Evolutionary conservation across 75 land plant species (phyloP), one percentile per base, ranked within the genome.

Genomic region (Chamaecyparis obtusa): DNA sequence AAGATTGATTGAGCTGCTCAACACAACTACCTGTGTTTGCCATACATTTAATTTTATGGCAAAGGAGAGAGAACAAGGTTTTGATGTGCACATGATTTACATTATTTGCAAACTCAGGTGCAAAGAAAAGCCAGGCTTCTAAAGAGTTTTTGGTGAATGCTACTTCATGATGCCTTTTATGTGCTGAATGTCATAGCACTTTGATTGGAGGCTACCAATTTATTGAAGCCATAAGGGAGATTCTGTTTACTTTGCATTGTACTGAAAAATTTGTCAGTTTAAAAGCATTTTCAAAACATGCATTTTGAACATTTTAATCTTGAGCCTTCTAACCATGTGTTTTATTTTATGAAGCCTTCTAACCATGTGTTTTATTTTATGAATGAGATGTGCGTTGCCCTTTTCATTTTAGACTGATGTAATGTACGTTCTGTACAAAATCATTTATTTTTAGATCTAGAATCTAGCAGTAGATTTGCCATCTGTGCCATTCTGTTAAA

Each of bases 1-100:
- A 93, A 93, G 85, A 89, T 93, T 32, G 94, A 93, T 75, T 93
- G 79, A 90, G 11, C 30, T 24, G 30, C 44, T 41, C 48, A 27
- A 81, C 9, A 19, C 2, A 2, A 24, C 13, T 9, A 41, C 48
- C 0, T 32, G 8, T 81, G 19, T 44, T 41, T 44, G 83, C 83
- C 48, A 44, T 81, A 27, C 37, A 44, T 21, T 81, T 44, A 81
- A 44, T 44, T 74, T 32, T 10, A 74, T 74, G 49, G 49, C 83
- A 7, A 43, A 44, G 30, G 16, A 81, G 16, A 80, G 83, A 81
- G 43, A n/a, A 43, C 49, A 41, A 41, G 48, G 32, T 41, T 81
- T 81, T 48, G 44, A 37, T 41, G 55, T 51, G 46, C 49, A 41
- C 46, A 21, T 27, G 48, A 9, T 81, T 11, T 0, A 5, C 49